These are phyloP conservation scores for Jackrogersella multiformis DNA, from an alignment of 495 filamentous ascomycete genomes.

Conservation along the genomic window DNA sequence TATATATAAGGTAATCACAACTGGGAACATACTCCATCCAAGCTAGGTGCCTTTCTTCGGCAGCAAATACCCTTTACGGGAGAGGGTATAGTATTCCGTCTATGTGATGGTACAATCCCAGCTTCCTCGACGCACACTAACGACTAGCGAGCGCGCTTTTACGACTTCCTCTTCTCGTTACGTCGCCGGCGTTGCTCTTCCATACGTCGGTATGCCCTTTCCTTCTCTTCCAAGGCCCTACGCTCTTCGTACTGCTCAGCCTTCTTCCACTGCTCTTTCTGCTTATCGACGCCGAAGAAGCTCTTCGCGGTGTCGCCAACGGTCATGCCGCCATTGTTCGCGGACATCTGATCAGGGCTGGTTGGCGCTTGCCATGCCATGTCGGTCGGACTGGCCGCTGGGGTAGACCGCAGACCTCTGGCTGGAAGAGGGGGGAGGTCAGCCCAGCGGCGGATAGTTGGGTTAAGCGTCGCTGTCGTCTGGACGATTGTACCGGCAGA, in stretches of 20 bases:
- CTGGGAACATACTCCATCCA: constrained; percentile 14
- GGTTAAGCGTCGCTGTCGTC: constrained; percentile 60
- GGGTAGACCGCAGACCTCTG: background rate
- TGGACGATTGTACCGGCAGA: constrained; percentile 67
- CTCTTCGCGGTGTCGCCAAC: constrained; percentile 17
- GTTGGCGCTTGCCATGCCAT: constrained; percentile 45
- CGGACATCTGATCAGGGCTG: constrained; percentile 1
- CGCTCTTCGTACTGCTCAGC: constrained; percentile 59
- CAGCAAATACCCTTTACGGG: constrained; percentile 45
- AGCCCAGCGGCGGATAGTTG: constrained; percentile 58
- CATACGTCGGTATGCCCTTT: constrained; percentile 47
- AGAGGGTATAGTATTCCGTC: constrained; percentile 49
- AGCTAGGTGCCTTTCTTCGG: background rate
- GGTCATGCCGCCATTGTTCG: background rate
- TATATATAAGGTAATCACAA: constrained; percentile 31
- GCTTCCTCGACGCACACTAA: constrained; percentile 16
- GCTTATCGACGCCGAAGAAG: constrained; percentile 44
- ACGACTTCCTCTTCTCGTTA: constrained; percentile 13
- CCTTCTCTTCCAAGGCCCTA: constrained; percentile 55
- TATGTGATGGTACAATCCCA: constrained; percentile 29
- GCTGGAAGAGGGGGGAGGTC: constrained; percentile 59
- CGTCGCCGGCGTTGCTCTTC: constrained; percentile 41
- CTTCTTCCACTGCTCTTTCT: constrained; percentile 50
- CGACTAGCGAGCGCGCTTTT: background rate
- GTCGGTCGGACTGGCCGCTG: constrained; percentile 15